phyloP scores from a whole-genome alignment of 352 stramenopile species.

The Phytopythium chamaehyphon region DNA sequence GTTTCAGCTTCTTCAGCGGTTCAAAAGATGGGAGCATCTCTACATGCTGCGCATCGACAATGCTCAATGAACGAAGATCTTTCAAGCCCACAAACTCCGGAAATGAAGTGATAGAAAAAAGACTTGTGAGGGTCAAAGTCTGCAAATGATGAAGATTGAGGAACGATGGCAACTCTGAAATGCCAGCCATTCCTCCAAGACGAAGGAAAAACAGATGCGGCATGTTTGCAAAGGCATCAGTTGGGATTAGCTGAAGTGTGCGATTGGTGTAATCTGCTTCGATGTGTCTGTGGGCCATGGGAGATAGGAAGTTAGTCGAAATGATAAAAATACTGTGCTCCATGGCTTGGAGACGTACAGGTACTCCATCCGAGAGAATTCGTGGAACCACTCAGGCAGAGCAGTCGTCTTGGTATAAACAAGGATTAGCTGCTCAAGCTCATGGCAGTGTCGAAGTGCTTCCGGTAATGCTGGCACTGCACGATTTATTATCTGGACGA shows the following conservation, averaged over 20 bases:
- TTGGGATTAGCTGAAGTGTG: constrained; percentile 12
- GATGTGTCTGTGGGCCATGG: too few species aligned
- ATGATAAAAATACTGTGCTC: too few species aligned
- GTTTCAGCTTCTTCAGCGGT: constrained; percentile 10
- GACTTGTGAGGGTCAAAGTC: constrained; percentile 21
- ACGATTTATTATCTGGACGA: constrained; percentile 43
- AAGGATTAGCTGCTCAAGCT: constrained; percentile 30
- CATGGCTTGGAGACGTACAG: constrained; percentile 27
- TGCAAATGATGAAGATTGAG: constrained; percentile 20
- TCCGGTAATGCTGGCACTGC: constrained; percentile 26
- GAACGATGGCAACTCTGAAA: constrained; percentile 28
- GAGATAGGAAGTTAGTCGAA: too few species aligned
- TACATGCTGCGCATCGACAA: constrained; percentile 13
- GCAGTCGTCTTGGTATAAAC: constrained; percentile 27
- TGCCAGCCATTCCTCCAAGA: constrained; percentile 15
- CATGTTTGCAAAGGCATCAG: constrained; percentile 30
- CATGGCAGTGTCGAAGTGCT: constrained; percentile 20
- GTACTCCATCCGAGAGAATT: constrained; percentile 26
- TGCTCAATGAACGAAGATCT: constrained; percentile 10
- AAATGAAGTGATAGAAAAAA: constrained; percentile 14
- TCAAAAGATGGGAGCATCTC: constrained; percentile 15
- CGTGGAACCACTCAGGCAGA: constrained; percentile 20
- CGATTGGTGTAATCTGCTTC: constrained; percentile 26
- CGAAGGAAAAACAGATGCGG: constrained; percentile 29
- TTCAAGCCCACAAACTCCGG: constrained; percentile 21